These are phyloP conservation scores for Backusella liffmaniae DNA, from an alignment of 192 early-diverging fungal genomes.

Conservation along the genomic window DNA sequence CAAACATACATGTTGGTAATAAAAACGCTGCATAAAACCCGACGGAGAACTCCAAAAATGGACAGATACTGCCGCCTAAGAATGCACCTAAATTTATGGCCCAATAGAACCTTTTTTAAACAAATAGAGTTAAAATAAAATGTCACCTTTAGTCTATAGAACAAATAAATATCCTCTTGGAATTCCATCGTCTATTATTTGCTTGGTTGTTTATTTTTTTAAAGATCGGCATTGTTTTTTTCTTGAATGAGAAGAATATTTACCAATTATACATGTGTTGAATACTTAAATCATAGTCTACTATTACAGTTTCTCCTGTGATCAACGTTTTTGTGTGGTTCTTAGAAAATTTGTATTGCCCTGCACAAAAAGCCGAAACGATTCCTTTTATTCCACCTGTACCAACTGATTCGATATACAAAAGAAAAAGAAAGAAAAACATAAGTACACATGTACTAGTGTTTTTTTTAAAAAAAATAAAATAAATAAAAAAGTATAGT, in stretches of 20 bases:
- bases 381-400: constrained; percentile 37
- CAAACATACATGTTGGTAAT: constrained; percentile 57
- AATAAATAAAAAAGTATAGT: not conserved
- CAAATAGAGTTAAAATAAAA: not conserved
- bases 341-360: constrained; percentile 47
- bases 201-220: not conserved
- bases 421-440: not conserved
- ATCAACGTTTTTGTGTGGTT: constrained; percentile 48
- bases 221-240: not conserved
- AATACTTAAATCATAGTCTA: constrained; percentile 59
- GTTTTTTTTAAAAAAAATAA: not conserved
- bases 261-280: constrained; percentile 70
- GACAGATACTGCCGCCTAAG: constrained; percentile 43
- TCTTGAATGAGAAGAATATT: not conserved
- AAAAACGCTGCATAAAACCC: constrained; percentile 63
- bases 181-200: not conserved
- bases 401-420: constrained; percentile 14
- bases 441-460: not conserved
- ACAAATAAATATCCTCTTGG: not conserved
- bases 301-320: constrained; percentile 48
- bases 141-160: not conserved
- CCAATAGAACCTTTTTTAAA: constrained; percentile 57
- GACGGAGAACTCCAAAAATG: constrained; percentile 46
- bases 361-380: constrained; percentile 53
- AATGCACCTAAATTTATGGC: constrained; percentile 63